Evolutionary conservation across 805 yeast genomes (phyloP).

Genomic region (Zygotorulaspora sp.): DNA sequence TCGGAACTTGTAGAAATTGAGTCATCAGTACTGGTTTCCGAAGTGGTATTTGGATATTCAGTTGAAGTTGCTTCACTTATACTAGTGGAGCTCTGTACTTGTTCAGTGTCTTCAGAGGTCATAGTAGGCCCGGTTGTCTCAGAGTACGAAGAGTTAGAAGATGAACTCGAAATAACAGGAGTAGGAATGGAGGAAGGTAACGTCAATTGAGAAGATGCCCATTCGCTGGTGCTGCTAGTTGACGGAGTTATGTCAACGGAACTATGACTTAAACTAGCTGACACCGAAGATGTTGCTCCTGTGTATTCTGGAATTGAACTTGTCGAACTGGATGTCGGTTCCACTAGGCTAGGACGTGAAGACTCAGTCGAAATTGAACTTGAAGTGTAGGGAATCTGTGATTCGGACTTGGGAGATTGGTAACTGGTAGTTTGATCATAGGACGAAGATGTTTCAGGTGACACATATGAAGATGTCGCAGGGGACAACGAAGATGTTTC

Average conservation of each 20-base stretch:
- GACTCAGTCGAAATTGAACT: no score
- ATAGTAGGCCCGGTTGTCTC: neutral
- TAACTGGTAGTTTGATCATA: no score
- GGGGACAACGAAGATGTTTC: no score
- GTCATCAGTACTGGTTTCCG: neutral
- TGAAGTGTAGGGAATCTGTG: no score
- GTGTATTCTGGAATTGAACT: conserved; percentile 1
- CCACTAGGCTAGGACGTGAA: neutral
- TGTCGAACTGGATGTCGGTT: no score
- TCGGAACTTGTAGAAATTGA: neutral
- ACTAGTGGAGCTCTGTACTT: neutral
- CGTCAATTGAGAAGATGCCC: conserved; percentile 10
- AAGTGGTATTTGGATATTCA: neutral
- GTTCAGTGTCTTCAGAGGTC: neutral
- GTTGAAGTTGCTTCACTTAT: conserved; percentile 1
- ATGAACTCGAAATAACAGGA: conserved; percentile 7
- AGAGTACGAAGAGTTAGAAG: conserved; percentile 3
- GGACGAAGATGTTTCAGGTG: conserved; percentile 13
- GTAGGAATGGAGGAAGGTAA: conserved; percentile 10
- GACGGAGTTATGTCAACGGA: neutral
- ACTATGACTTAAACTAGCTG: neutral
- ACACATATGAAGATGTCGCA: conserved; percentile 3
- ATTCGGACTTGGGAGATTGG: no score
- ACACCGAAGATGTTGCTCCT: conserved; percentile 2
- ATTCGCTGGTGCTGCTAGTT: conserved; percentile 4